Evolutionary conservation across 176 grass and related monocot genomes (phyloP), one percentile per base, ranked within the genome.

Genomic region (Hyparrhenia diplandra): DNA sequence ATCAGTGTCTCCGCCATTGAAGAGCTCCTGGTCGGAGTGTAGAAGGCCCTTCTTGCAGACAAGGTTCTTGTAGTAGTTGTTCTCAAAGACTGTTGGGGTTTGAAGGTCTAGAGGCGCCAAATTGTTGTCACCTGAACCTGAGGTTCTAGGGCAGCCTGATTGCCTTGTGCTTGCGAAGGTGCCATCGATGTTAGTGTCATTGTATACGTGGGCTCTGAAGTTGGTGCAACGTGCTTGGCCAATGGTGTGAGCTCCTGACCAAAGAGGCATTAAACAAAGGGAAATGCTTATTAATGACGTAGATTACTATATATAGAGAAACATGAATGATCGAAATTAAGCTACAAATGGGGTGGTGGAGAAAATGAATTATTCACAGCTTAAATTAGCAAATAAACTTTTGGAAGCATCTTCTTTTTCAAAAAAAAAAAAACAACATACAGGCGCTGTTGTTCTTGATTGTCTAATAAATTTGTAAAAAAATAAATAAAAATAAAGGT

Each of bases 21-120:
- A 91, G 78, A 94, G 86, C 78, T 90, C 79, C 52, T 93, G 91
- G 49, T 93, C 91, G 3, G 91, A 93, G 67, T 93, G 91, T 5
- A 93, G 88, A 6, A 93, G 49, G 8, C 74, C 88, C 36, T 85
- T 67, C 1, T 41, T 41, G 30, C 12, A 5, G 21, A 88, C 55
- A n/a, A 93, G 88, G 39, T 88, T 85, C 34, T 76, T 62, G 79
- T 83, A 90, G 88, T 86, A 90, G 67, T 63, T 63, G 60, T 61
- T 90, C 47, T 90, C 79, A 16, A 90, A 94, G 21, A 75, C 52
- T 2, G 80, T 68, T 1, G 88, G 88, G 31, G 89, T 89, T 1
- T 85, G 86, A 24, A 81, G 47, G 27, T 94, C 92, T 10, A 91
- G 34, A 0, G 89, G 86, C 11, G 80, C 86, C 28, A 94, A 49